phyloP scores from a whole-genome alignment of 495 filamentous ascomycete species.

The Neurospora sp. region DNA sequence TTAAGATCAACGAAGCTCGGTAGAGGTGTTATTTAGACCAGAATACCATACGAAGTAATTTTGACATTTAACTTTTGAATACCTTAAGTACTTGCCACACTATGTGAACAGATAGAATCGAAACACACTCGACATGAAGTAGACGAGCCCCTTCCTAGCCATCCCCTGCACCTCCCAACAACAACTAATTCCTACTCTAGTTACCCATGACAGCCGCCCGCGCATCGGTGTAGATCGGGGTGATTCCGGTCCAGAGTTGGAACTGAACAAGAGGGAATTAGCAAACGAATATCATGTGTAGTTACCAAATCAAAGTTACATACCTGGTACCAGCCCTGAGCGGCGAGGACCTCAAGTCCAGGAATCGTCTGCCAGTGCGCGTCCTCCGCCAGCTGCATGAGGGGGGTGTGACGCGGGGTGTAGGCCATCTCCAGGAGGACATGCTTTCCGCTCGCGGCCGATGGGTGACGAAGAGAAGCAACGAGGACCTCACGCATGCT shows the following conservation, averaged over 20 bases:
- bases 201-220: slow-evolving; percentile 39
- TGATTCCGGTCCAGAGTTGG: slow-evolving; percentile 70
- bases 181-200: neutral
- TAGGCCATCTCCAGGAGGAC: slow-evolving; percentile 96
- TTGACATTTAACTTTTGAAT: neutral
- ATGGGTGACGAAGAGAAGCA: slow-evolving; percentile 43
- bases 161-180: neutral
- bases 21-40: too few species aligned
- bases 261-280: slow-evolving; percentile 38
- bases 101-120: neutral
- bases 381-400: slow-evolving; percentile 77
- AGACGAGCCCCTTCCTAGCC: neutral
- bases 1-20: too few species aligned
- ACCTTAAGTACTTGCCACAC: neutral
- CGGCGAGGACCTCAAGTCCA: slow-evolving; percentile 81
- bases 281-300: neutral
- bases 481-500: slow-evolving; percentile 57
- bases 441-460: slow-evolving; percentile 16
- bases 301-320: slow-evolving; percentile 9
- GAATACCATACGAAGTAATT: neutral
- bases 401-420: slow-evolving; percentile 67
- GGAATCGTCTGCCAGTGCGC: slow-evolving; percentile 80
- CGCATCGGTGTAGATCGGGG: slow-evolving; percentile 56
- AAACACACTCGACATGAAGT: neutral
- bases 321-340: slow-evolving; percentile 71